Evolutionary conservation across 2,329 filamentous ascomycete species (phyloP).

Genomic region (Xylariales sp.): DNA sequence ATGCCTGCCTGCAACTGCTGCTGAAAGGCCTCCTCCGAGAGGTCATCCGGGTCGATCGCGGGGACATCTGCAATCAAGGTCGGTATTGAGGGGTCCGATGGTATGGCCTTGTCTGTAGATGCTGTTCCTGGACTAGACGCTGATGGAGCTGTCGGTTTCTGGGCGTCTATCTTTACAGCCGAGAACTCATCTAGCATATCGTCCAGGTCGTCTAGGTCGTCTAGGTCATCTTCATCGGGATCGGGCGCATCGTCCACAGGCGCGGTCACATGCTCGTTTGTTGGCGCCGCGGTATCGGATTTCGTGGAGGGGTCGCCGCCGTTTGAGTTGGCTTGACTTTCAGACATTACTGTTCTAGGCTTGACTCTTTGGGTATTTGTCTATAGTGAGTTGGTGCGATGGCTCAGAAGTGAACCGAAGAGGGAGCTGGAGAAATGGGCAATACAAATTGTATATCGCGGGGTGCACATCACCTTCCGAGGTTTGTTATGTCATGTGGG

Average conservation of each 20-base stretch:
- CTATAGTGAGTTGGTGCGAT: too few species aligned
- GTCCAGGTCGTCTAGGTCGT: slow-evolving; percentile 92
- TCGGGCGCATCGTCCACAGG: slow-evolving; percentile 64
- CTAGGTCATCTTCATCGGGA: slow-evolving; percentile 86
- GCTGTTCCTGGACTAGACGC: slow-evolving; percentile 6
- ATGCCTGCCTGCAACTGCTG: slow-evolving; percentile 87
- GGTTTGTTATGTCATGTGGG: too few species aligned
- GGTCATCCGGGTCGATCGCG: slow-evolving; percentile 32
- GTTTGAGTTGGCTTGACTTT: too few species aligned
- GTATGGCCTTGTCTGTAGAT: slow-evolving; percentile 17
- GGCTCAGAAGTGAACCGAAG: too few species aligned
- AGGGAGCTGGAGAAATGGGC: too few species aligned
- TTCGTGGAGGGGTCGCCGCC: slow-evolving; percentile 11
- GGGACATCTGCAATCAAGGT: slow-evolving; percentile 20
- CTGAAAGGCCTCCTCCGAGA: slow-evolving; percentile 73
- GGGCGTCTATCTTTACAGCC: slow-evolving; percentile 52
- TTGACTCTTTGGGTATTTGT: too few species aligned
- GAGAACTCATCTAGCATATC: slow-evolving; percentile 94
- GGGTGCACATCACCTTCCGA: too few species aligned
- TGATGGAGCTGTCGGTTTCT: slow-evolving; percentile 24
- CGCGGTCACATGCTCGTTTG: slow-evolving; percentile 19
- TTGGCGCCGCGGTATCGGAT: slow-evolving; percentile 10
- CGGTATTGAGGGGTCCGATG: slow-evolving; percentile 8
- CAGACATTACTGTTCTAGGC: too few species aligned
- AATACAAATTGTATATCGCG: too few species aligned